Conservation (phyloP, 106 monocot species). For the Triglochin maritima region DNA sequence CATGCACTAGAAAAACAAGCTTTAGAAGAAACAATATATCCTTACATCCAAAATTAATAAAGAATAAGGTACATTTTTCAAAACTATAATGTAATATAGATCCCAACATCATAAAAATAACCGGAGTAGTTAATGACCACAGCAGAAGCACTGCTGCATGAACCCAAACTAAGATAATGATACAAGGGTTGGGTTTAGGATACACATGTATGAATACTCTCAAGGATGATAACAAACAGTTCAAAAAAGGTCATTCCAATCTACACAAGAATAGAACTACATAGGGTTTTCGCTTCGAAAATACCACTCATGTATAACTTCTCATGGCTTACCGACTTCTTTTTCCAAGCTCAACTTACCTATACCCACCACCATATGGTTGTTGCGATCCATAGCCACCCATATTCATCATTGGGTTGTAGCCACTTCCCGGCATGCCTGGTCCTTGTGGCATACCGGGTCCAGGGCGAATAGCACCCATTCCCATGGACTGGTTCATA, state of each 20-base stretch:
- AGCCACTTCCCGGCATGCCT: conserved; percentile 32
- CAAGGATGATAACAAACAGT: neutral
- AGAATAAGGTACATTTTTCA: neutral
- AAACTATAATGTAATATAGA: neutral
- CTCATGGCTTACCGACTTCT: neutral
- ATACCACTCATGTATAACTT: conserved; percentile 2
- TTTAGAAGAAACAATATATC: neutral
- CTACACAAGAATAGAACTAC: conserved; percentile 3
- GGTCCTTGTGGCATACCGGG: conserved; percentile 15
- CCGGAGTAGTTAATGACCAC: neutral
- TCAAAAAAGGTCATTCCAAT: neutral
- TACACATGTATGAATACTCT: neutral
- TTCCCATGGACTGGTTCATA: conserved; percentile 2
- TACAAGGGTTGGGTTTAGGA: neutral
- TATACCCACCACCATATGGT: conserved; percentile 37
- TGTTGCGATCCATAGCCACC: conserved; percentile 47
- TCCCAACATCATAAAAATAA: neutral
- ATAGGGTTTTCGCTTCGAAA: neutral
- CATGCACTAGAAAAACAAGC: no score
- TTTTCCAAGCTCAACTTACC: conserved; percentile 17
- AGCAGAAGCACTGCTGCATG: neutral
- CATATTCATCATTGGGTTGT: conserved; percentile 47
- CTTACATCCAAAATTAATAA: neutral
- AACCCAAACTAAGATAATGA: neutral
- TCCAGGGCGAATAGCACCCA: conserved; percentile 17